phyloP scores from a whole-genome alignment of 257 asterid species.

The Verbascum thapsus region DNA sequence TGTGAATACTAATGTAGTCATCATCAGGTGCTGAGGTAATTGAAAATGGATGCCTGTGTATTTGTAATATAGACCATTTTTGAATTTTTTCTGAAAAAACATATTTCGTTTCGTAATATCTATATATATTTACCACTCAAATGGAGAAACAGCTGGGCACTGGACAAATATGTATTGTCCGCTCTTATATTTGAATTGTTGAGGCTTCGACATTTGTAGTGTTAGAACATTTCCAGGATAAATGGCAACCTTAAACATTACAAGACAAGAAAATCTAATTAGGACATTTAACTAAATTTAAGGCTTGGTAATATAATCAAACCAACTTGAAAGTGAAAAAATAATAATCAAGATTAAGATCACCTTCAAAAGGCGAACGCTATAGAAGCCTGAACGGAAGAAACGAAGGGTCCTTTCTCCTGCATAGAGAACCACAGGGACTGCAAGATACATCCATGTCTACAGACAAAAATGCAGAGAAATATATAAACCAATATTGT shows the following conservation, averaged over 20 bases:
- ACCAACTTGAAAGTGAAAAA: constrained; percentile 5
- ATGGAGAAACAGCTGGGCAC: constrained; percentile 95
- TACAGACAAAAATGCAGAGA: constrained; percentile 35
- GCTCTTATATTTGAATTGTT: constrained; percentile 73
- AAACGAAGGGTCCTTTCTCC: constrained; percentile 88
- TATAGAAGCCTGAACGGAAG: constrained; percentile 74
- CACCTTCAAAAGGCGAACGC: constrained; percentile 81
- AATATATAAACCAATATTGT: background rate
- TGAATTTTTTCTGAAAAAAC: background rate
- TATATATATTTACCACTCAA: constrained; percentile 91
- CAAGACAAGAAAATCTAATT: background rate
- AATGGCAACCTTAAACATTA: constrained; percentile 70
- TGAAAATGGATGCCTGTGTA: constrained; percentile 91
- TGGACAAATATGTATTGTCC: constrained; percentile 98
- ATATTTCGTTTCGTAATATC: no score
- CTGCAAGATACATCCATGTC: constrained; percentile 98
- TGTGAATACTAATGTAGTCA: constrained; percentile 90
- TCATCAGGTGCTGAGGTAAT: constrained; percentile 96
- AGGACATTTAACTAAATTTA: constrained; percentile 1
- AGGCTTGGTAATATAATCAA: no score
- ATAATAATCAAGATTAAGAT: constrained; percentile 19
- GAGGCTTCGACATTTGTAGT: constrained; percentile 94
- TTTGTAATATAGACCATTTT: constrained; percentile 21
- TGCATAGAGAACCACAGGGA: constrained; percentile 85
- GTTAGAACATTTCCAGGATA: constrained; percentile 92